Conservation (phyloP, 2,329 filamentous ascomycete genomes). For the Zasmidium cellare region DNA sequence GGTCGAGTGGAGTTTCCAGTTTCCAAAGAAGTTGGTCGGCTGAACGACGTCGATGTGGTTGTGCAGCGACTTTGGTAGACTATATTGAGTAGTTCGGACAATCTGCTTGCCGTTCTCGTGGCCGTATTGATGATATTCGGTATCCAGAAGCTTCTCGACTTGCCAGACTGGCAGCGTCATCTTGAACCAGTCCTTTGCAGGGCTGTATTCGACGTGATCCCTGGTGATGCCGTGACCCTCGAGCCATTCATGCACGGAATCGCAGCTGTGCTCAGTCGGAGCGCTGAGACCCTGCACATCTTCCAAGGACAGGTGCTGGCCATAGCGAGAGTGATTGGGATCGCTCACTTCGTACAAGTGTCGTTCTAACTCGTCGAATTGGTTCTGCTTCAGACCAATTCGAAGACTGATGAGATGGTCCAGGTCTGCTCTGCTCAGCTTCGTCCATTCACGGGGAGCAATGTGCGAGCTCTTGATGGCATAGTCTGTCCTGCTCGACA, state of each 20-base stretch:
- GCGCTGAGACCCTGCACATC: constrained; percentile 56
- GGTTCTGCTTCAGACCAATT: constrained; percentile 25
- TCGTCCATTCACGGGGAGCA: constrained; percentile 22
- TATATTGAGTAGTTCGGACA: constrained; percentile 62
- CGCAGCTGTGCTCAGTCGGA: constrained; percentile 52
- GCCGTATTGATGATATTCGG: constrained; percentile 58
- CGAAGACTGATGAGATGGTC: constrained; percentile 21
- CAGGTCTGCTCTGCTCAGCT: constrained; percentile 15
- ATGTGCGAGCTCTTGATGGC: constrained; percentile 19
- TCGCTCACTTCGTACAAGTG: constrained; percentile 62
- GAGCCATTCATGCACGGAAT: constrained; percentile 42
- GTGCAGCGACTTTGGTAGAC: constrained; percentile 58
- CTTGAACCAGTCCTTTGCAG: constrained; percentile 59
- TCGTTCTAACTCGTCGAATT: constrained; percentile 51
- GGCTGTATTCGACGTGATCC: constrained; percentile 16
- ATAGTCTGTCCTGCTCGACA: constrained; percentile 16
- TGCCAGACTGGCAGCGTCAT: constrained; percentile 42
- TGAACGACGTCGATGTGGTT: constrained; percentile 58
- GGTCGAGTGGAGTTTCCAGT: not conserved
- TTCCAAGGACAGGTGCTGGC: constrained; percentile 56
- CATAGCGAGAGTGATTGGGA: constrained; percentile 60
- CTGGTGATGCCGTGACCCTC: constrained; percentile 44
- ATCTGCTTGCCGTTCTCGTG: constrained; percentile 43
- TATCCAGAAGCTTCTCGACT: constrained; percentile 56
- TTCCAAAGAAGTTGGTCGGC: constrained; percentile 49